Evolutionary conservation across 495 filamentous ascomycete genomes (phyloP).

Genomic region (Aspergillus leporis): DNA sequence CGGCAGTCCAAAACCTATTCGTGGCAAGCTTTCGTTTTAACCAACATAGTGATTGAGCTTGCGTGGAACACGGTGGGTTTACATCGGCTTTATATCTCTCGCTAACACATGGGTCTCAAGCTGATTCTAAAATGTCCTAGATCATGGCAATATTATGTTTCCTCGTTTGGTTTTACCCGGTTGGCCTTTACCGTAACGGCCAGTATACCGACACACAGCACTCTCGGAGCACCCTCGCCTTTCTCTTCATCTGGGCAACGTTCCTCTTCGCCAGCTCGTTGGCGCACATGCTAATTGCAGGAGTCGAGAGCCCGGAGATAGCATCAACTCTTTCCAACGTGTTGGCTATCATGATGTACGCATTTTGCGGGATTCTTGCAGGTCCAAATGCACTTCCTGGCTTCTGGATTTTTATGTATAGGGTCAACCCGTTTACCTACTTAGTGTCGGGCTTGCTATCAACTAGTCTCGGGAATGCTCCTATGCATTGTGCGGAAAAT

Average conservation of each 20-base stretch:
- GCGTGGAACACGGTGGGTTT: no score
- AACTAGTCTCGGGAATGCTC: conserved; percentile 47
- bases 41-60: no score
- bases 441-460: conserved; percentile 26
- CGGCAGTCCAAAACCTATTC: no score
- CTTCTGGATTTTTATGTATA: conserved; percentile 76
- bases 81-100: no score
- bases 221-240: no score
- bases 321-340: conserved; percentile 19
- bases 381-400: conserved; percentile 54
- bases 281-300: conserved; percentile 55
- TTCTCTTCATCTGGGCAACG: conserved; percentile 50
- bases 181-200: no score
- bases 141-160: no score
- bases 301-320: conserved; percentile 52
- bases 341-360: conserved; percentile 5
- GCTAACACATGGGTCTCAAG: no score
- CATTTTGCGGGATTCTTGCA: conserved; percentile 43
- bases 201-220: no score
- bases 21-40: no score
- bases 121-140: no score
- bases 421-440: conserved; percentile 64
- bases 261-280: conserved; percentile 54
- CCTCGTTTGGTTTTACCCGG: no score
- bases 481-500: conserved; percentile 52